A percentile compares a stretch with the other conserved stretches of the same genome.
Conservation (phyloP, 441 rosid genomes). For the Omphalea diandra region DNA sequence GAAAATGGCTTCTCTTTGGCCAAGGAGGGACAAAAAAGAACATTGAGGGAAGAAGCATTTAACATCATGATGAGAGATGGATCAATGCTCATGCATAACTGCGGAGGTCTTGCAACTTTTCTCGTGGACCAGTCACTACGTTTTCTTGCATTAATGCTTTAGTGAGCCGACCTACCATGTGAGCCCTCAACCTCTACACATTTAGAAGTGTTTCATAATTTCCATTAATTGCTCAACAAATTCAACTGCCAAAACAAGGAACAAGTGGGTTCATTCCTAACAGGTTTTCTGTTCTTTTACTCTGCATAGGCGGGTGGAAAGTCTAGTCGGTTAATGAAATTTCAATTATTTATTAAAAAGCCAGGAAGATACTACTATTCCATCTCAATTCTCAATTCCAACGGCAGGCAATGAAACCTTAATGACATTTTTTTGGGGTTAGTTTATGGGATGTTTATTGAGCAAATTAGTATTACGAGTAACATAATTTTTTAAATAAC, state of each 20-base stretch:
- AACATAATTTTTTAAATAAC: too few species aligned
- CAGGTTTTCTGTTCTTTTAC: not conserved
- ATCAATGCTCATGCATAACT: too few species aligned
- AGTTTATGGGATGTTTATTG: too few species aligned
- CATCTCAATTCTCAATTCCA: too few species aligned
- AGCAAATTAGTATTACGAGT: too few species aligned
- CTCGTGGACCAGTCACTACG: not conserved
- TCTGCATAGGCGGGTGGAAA: not conserved
- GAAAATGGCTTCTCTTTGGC: not conserved
- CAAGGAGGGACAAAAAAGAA: not conserved
- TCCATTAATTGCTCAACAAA: constrained; percentile 12
- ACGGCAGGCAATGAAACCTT: not conserved
- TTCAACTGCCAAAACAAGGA: not conserved
- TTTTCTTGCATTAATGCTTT: not conserved
- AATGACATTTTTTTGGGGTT: too few species aligned
- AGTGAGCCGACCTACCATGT: not conserved
- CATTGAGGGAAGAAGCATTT: not conserved
- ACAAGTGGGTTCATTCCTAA: not conserved
- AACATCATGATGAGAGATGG: not conserved
- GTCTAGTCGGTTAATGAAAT: not conserved
- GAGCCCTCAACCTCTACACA: not conserved
- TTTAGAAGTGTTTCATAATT: not conserved
- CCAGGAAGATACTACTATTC: too few species aligned
- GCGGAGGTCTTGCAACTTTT: too few species aligned
- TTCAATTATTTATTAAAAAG: too few species aligned